Evolutionary conservation across 2,329 filamentous ascomycete genomes (phyloP), one percentile per base, ranked within the genome.

Genomic region (Chrysosporium queenslandicum): DNA sequence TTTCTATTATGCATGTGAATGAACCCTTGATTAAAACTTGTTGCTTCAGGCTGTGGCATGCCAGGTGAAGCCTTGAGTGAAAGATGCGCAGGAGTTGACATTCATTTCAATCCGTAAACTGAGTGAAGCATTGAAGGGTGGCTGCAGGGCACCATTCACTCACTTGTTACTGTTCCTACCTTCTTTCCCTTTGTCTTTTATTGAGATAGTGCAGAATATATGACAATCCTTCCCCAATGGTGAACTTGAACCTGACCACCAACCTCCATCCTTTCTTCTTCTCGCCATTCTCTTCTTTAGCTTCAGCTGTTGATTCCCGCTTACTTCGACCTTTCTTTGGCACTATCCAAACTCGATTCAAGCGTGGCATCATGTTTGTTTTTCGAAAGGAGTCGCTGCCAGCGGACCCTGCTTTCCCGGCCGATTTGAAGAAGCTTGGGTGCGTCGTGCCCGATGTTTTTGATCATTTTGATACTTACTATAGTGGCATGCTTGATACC

Each of bases 341-440:
- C 4, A 27, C 45, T 37, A 14, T 47, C 6, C 45, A 47, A 2
- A 36, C 14, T 12, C 7, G 45, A n/a, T 8, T 42, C 27, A 50
- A 34, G 7, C 27, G 36, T 5, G 25, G 16, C 25, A 50, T 50
- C 8, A 92, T 96, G 89, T 95, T 92, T 64, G 80, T 83, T 47
- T 85, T 85, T 52, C 74, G 76, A 36, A 80, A 80, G 70, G 75
- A 77, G 7, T 77, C 80, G 59, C 79, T 94, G 2, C 86, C 87
- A n/a, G 66, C 73, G 50, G 86, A 95, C 62, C 77, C 80, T 0
- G 64, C 72, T 11, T 94, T 85, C 63, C 76, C 82, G 9, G 69
- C 75, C 0, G 74, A 86, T 60, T 72, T 97, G 25, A 71, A 80
- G 54, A 72, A 78, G 50, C 80, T 97, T 2, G 90, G 88, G 85